A percentile compares a stretch with the other conserved stretches of the same genome.
phyloP scores from a whole-genome alignment of 1,284 basidiomycete genomes.

The Volvariella surrecta region DNA sequence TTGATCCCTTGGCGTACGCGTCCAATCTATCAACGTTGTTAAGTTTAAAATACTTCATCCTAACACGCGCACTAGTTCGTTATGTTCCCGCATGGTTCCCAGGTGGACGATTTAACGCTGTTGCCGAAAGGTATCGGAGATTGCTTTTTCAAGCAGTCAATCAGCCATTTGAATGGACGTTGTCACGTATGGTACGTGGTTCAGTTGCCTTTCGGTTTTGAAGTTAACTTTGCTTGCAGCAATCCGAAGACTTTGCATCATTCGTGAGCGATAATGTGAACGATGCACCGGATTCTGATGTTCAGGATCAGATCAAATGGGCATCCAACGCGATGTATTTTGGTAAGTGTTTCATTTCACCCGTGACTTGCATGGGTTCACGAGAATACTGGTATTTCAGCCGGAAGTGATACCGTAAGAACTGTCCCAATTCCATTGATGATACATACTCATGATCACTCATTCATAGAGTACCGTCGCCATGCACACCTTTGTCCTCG shows the following conservation, averaged over 20 bases:
- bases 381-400: neutral
- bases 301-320: conserved; percentile 52
- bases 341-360: conserved; percentile 14
- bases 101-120: conserved; percentile 39
- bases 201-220: neutral
- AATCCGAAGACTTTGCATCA: too few relatives aligned
- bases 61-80: conserved; percentile 25
- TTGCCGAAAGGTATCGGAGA: conserved; percentile 30
- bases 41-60: neutral
- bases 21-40: neutral
- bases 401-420: neutral
- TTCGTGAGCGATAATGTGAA: too few relatives aligned
- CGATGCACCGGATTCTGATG: conserved; percentile 20
- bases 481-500: neutral
- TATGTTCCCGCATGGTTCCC: conserved; percentile 46
- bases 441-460: neutral
- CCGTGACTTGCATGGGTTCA: too few relatives aligned
- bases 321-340: conserved; percentile 67
- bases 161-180: conserved; percentile 33
- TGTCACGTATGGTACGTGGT: conserved; percentile 33
- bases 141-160: conserved; percentile 30
- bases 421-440: neutral
- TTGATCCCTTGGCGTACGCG: conserved; percentile 16
- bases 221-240: too few relatives aligned
- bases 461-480: neutral